A percentile compares a stretch with the other conserved stretches of the same genome.
Evolutionary conservation across 495 filamentous ascomycete genomes (phyloP).

Genomic region (Penicillium psychrofluorescens): DNA sequence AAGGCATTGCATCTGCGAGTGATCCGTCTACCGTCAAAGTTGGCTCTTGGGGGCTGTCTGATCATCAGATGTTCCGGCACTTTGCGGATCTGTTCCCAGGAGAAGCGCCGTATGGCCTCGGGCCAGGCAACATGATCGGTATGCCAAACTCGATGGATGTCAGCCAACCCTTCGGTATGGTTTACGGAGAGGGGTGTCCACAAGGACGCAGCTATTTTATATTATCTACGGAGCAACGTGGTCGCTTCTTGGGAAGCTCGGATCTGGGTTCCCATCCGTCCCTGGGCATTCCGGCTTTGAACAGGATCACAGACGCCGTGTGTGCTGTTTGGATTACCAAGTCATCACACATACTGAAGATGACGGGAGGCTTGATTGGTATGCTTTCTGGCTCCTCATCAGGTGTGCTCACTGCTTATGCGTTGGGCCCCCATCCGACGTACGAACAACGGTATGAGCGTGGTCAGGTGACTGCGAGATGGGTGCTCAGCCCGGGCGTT

Average conservation of each 20-base stretch:
- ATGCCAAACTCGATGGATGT: conserved; percentile 83
- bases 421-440: conserved; percentile 60
- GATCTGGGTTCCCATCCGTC: conserved; percentile 37
- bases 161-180: conserved; percentile 74
- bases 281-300: conserved; percentile 67
- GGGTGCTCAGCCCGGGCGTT: conserved; percentile 86
- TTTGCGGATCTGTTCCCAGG: conserved; percentile 69
- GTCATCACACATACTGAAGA: conserved; percentile 56
- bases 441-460: conserved; percentile 59
- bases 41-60: conserved; percentile 77
- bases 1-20: conserved; percentile 64
- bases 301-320: conserved; percentile 51
- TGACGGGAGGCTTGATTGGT: conserved; percentile 71
- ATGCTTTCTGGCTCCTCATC: conserved; percentile 79
- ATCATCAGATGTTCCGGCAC: conserved; percentile 65
- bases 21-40: conserved; percentile 70
- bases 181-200: conserved; percentile 79
- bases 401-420: conserved; percentile 79
- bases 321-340: conserved; percentile 92
- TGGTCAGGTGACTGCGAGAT: conserved; percentile 75
- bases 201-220: conserved; percentile 73
- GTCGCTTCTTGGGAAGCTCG: conserved; percentile 60
- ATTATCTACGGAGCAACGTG: conserved; percentile 64
- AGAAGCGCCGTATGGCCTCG: conserved; percentile 68
- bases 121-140: conserved; percentile 65